Evolutionary conservation across 495 filamentous ascomycete genomes (phyloP).

Genomic region (Neurospora tetrasperma): DNA sequence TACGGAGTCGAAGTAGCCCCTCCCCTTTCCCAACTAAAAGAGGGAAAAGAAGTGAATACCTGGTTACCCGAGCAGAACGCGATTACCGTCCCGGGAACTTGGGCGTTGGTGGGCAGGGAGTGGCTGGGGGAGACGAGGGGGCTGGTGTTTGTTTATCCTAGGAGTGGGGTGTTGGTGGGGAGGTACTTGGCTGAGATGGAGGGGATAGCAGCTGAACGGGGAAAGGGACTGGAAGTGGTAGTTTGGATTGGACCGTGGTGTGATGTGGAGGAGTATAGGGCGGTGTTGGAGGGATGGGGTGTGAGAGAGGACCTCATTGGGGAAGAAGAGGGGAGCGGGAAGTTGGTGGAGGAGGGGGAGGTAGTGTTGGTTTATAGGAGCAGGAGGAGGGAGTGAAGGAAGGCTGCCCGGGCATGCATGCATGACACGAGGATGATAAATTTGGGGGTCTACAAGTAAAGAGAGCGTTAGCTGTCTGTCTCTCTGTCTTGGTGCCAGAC

Average conservation of each 20-base stretch:
- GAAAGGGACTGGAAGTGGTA: constrained; percentile 5
- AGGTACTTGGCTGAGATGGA: constrained; percentile 7
- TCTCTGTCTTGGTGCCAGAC: neutral
- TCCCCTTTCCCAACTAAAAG: neutral
- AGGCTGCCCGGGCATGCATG: neutral
- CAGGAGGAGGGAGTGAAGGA: neutral
- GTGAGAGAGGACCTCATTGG: neutral
- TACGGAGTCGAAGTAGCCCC: constrained; percentile 14
- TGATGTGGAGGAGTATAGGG: constrained; percentile 12
- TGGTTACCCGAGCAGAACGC: constrained; percentile 13
- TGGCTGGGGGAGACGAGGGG: neutral
- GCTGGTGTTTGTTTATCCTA: constrained; percentile 17
- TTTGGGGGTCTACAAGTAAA: neutral
- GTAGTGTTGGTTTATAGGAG: constrained; percentile 11
- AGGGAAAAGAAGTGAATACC: constrained; percentile 8
- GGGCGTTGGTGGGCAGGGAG: constrained; percentile 8
- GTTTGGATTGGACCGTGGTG: constrained; percentile 20
- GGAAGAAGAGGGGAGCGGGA: neutral
- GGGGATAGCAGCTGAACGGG: neutral
- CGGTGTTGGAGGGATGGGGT: constrained; percentile 7
- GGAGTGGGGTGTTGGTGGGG: constrained; percentile 8
- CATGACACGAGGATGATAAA: neutral
- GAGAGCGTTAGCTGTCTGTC: neutral
- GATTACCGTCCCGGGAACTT: constrained; percentile 5
- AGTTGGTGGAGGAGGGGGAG: constrained; percentile 13